phyloP scores from a whole-genome alignment of 768 basidiomycete genomes.

The Sarcomyxa edulis region DNA sequence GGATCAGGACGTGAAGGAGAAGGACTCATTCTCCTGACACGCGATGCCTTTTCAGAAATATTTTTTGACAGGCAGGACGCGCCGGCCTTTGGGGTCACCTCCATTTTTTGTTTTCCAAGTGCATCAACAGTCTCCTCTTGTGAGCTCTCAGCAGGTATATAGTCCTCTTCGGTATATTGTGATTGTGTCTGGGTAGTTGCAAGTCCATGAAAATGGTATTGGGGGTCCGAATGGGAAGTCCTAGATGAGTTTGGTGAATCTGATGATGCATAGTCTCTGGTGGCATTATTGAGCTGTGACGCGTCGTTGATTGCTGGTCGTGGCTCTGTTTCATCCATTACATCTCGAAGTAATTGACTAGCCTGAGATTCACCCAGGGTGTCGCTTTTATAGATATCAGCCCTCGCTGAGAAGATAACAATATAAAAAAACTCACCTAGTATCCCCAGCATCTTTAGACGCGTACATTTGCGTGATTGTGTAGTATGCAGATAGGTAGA shows the following conservation, averaged over 20 bases:
- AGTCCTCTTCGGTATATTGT: constrained; percentile 28
- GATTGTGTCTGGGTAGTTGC: constrained; percentile 51
- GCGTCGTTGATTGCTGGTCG: too few relatives aligned
- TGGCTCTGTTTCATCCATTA: too few relatives aligned
- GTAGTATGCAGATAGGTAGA: too few relatives aligned
- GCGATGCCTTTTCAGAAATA: constrained; percentile 17
- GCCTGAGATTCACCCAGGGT: constrained; percentile 41
- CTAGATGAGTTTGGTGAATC: constrained; percentile 31
- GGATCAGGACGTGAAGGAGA: constrained; percentile 16
- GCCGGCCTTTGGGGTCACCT: constrained; percentile 9
- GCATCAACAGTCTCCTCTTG: constrained; percentile 48
- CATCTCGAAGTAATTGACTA: constrained; percentile 45
- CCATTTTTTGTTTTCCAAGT: constrained; percentile 1
- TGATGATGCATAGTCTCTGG: constrained; percentile 34
- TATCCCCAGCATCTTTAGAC: too few relatives aligned
- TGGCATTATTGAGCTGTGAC: too few relatives aligned
- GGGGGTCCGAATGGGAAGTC: constrained; percentile 29
- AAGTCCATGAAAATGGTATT: constrained; percentile 56
- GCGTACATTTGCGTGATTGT: too few relatives aligned
- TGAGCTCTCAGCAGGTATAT: constrained; percentile 32
- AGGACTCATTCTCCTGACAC: constrained; percentile 19
- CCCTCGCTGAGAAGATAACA: too few relatives aligned
- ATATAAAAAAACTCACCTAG: too few relatives aligned
- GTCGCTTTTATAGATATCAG: constrained; percentile 29
- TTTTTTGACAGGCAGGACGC: constrained; percentile 8